Conservation (phyloP, 2,329 filamentous ascomycete genomes). For the Colletotrichum sp. region DNA sequence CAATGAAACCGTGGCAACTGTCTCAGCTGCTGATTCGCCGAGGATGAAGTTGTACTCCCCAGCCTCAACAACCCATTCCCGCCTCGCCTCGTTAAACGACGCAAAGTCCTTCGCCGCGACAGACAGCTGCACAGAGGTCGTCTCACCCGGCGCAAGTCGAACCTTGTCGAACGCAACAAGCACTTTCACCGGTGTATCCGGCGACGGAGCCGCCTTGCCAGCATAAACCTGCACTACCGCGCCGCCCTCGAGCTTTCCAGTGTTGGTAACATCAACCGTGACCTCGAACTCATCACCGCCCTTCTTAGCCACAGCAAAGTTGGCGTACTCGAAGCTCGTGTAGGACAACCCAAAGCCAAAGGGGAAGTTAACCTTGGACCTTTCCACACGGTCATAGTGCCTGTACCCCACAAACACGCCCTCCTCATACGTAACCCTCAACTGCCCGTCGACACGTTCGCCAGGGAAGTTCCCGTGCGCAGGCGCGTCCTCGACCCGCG, state of each 20-base stretch:
- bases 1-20: slow-evolving; percentile 4
- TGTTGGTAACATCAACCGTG: slow-evolving; percentile 62
- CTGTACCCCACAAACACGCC: slow-evolving; percentile 74
- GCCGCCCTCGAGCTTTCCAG: slow-evolving; percentile 53
- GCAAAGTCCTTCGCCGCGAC: slow-evolving; percentile 29
- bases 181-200: slow-evolving; percentile 27
- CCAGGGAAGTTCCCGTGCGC: slow-evolving; percentile 66
- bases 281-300: slow-evolving; percentile 48
- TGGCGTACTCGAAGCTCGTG: slow-evolving; percentile 61
- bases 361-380: slow-evolving; percentile 64
- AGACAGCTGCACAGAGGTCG: slow-evolving; percentile 12
- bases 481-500: slow-evolving; percentile 64
- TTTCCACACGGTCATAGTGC: slow-evolving; percentile 66
- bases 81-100: slow-evolving; percentile 26
- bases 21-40: slow-evolving; percentile 29
- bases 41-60: slow-evolving; percentile 31
- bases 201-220: slow-evolving; percentile 17
- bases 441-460: slow-evolving; percentile 48
- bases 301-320: slow-evolving; percentile 40
- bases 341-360: slow-evolving; percentile 73
- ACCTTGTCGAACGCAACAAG: slow-evolving; percentile 36
- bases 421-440: slow-evolving; percentile 70
- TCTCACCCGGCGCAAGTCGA: slow-evolving; percentile 25
- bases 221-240: slow-evolving; percentile 63
- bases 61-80: slow-evolving; percentile 30